These are phyloP conservation scores for Colletotrichum echinochloae DNA, from an alignment of 2,329 filamentous ascomycete genomes.

Conservation along the genomic window DNA sequence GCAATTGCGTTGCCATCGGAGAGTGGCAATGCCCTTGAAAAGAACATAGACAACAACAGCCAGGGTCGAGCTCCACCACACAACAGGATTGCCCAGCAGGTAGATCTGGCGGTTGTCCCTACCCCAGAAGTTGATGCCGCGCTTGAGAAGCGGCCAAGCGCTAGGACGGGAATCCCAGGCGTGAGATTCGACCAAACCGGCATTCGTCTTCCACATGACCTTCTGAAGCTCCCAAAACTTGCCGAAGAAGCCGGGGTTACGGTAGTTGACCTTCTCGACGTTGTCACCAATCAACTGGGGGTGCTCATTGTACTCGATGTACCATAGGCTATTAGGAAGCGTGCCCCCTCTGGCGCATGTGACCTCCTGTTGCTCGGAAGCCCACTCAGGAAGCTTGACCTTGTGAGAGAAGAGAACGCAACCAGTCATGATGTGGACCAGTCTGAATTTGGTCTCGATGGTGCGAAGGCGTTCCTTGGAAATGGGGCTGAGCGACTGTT, in stretches of 20 bases:
- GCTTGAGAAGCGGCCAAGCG: slow-evolving; percentile 90
- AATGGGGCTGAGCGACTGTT: slow-evolving; percentile 80
- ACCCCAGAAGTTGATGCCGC: slow-evolving; percentile 99
- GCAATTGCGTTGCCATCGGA: slow-evolving; percentile 95
- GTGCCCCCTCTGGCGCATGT: slow-evolving; percentile 93
- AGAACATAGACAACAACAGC: slow-evolving; percentile 81
- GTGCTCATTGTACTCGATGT: slow-evolving; percentile 91
- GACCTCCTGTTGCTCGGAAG: slow-evolving; percentile 98
- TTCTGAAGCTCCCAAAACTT: slow-evolving; percentile 98
- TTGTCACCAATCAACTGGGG: slow-evolving; percentile 74
- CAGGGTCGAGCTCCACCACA: slow-evolving; percentile 91
- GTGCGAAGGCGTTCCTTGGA: slow-evolving; percentile 90
- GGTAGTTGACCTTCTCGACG: slow-evolving; percentile 96
- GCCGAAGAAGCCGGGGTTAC: slow-evolving; percentile 91
- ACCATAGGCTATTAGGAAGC: slow-evolving; percentile 97
- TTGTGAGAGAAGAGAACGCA: slow-evolving; percentile 98
- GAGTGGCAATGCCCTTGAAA: slow-evolving; percentile 88
- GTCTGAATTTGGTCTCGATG: slow-evolving; percentile 95
- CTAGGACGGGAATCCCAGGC: slow-evolving; percentile 96
- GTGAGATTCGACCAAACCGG: slow-evolving; percentile 94
- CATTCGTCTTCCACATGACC: slow-evolving; percentile 99
- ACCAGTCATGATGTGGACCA: slow-evolving; percentile 96
- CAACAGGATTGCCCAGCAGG: slow-evolving; percentile 91
- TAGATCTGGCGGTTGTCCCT: slow-evolving; percentile 95
- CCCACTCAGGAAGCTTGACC: slow-evolving; percentile 98